phyloP scores from a whole-genome alignment of 192 early-diverging fungal genomes.

The Dispira parvispora region DNA sequence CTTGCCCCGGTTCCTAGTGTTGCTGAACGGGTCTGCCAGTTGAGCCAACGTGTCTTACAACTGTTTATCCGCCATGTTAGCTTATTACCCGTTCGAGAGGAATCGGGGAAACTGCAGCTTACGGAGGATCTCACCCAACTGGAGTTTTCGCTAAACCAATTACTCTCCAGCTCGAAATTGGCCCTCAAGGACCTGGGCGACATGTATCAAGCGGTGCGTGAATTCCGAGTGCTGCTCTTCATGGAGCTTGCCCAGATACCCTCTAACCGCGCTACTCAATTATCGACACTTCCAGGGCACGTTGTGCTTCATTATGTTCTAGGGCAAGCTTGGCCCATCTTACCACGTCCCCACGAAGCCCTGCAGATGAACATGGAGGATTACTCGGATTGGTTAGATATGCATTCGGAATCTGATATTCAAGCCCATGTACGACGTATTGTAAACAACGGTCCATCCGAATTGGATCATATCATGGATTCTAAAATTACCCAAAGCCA shows the following conservation, averaged over 20 bases:
- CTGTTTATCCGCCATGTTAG: slow-evolving; percentile 4
- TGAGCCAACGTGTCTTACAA: not conserved
- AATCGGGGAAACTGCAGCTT: slow-evolving; percentile 3
- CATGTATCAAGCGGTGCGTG: slow-evolving; percentile 7
- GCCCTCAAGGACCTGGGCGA: not conserved
- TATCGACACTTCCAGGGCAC: not conserved
- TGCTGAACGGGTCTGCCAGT: not conserved
- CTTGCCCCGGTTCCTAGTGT: not conserved
- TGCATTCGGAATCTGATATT: not conserved
- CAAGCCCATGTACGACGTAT: too few species aligned
- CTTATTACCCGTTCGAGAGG: not conserved
- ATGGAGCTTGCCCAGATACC: not conserved
- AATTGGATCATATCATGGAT: too few species aligned
- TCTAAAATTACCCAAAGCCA: too few species aligned
- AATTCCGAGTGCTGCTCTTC: not conserved
- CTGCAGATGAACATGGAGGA: not conserved
- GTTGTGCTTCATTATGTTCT: not conserved
- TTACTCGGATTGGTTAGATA: not conserved
- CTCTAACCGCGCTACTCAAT: not conserved
- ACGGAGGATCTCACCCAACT: slow-evolving; percentile 6
- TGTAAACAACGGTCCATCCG: too few species aligned
- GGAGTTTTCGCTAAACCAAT: slow-evolving; percentile 4
- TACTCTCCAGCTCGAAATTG: not conserved
- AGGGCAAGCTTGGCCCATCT: not conserved
- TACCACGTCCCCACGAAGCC: not conserved